These are phyloP conservation scores for Warburgia ugandensis DNA, from an alignment of 164 flowering plant genomes.

Conservation along the genomic window DNA sequence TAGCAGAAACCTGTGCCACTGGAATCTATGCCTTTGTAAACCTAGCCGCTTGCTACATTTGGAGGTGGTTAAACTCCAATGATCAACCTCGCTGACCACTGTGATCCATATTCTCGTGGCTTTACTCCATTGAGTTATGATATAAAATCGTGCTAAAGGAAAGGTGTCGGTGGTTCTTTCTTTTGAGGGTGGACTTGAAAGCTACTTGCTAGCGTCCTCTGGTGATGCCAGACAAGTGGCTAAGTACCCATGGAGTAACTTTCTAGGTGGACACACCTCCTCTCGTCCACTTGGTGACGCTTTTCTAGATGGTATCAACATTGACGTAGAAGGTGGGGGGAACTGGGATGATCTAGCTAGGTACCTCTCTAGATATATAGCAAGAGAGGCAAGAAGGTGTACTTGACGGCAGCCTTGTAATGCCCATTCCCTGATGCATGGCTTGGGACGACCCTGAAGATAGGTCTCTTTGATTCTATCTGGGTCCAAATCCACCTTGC, in stretches of 20 bases:
- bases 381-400: constrained; percentile 17
- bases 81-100: constrained; percentile 16
- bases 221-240: no score
- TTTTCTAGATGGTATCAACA: no score
- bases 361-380: no score
- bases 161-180: neutral
- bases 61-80: constrained; percentile 10
- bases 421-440: constrained; percentile 20
- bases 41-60: constrained; percentile 12
- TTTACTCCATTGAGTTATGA: neutral
- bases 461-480: constrained; percentile 27
- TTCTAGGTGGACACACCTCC: no score
- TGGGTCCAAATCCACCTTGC: constrained; percentile 24
- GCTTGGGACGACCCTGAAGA: constrained; percentile 10
- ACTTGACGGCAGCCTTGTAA: constrained; percentile 22
- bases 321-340: no score
- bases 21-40: constrained; percentile 13
- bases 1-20: constrained; percentile 17
- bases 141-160: neutral
- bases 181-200: no score
- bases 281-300: no score
- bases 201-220: no score
- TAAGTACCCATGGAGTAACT: no score
- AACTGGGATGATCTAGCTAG: no score
- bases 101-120: constrained; percentile 7